Evolutionary conservation across 305 asterid species (phyloP).

Genomic region (Fraxinus paxiana): DNA sequence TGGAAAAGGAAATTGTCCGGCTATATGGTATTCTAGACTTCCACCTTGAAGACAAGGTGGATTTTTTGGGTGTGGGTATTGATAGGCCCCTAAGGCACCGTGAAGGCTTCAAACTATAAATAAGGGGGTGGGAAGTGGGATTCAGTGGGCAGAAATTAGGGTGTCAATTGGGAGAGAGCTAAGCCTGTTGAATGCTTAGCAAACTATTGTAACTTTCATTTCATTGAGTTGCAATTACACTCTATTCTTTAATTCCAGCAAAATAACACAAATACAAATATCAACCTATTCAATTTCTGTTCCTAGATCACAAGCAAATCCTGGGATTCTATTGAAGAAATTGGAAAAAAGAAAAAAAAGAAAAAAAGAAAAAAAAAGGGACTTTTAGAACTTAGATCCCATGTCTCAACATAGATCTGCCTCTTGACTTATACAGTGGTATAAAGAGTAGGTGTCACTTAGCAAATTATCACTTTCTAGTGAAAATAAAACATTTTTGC

Average conservation of each 20-base stretch:
- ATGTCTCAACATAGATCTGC: not conserved
- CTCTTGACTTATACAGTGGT: not conserved
- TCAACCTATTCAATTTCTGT: not conserved
- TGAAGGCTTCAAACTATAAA: not conserved
- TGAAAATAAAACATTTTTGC: not conserved
- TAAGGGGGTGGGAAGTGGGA: not conserved
- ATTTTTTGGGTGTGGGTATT: not conserved
- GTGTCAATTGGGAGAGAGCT: not conserved
- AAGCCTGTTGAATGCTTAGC: not conserved
- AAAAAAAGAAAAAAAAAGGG: not conserved
- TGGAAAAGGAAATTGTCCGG: not conserved
- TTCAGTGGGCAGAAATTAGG: not conserved
- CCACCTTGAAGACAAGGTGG: not conserved
- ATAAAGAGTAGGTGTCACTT: conserved; percentile 4
- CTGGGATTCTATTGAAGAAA: not conserved
- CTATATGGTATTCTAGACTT: not conserved
- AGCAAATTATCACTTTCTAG: not conserved
- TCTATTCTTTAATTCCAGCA: not conserved
- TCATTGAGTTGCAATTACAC: not conserved
- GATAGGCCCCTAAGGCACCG: not conserved
- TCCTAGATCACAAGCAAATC: not conserved
- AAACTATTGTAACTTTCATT: not conserved
- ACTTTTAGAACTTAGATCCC: conserved; percentile 1
- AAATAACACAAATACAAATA: not conserved
- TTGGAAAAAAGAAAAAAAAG: not conserved